Conservation (phyloP, 2,329 filamentous ascomycete genomes). For the Tolypocladium ophioglossoides region DNA sequence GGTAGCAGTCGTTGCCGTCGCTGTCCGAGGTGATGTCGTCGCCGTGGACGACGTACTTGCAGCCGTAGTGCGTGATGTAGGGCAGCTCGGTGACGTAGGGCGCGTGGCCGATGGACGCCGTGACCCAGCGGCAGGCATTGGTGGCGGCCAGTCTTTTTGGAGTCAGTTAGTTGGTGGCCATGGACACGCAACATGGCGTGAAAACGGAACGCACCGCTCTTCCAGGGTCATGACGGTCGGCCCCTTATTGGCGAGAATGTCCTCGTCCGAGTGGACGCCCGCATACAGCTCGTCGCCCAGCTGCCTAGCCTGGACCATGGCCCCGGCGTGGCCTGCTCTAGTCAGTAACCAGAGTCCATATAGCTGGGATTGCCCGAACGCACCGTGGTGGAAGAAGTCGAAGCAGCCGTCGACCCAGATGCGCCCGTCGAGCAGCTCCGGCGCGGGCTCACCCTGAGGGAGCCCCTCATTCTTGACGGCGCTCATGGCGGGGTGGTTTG, state of each 20-base stretch:
- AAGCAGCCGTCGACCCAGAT: constrained; percentile 99
- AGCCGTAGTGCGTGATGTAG: constrained; percentile 94
- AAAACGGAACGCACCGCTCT: constrained; percentile 53
- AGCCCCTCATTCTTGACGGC: constrained; percentile 9
- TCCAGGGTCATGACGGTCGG: constrained; percentile 92
- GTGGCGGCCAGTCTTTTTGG: constrained; percentile 66
- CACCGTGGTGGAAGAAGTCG: constrained; percentile 96
- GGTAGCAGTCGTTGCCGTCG: constrained; percentile 90
- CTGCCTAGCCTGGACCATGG: constrained; percentile 90
- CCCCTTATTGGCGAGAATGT: constrained; percentile 93
- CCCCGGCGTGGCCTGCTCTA: constrained; percentile 73
- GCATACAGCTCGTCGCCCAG: constrained; percentile 82
- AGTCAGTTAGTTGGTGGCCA: not conserved
- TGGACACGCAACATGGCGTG: constrained; percentile 1
- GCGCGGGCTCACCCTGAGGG: constrained; percentile 33
- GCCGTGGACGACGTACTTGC: constrained; percentile 90
- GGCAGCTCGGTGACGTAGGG: constrained; percentile 90
- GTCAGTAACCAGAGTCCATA: not conserved
- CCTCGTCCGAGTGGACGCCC: constrained; percentile 91
- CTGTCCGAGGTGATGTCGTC: constrained; percentile 96
- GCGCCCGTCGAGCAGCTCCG: constrained; percentile 53
- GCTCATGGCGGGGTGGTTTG: constrained; percentile 8
- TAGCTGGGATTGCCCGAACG: constrained; percentile 9
- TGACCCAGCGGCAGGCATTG: constrained; percentile 92
- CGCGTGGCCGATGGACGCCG: constrained; percentile 69